Evolutionary conservation across 2,329 filamentous ascomycete genomes (phyloP).

Genomic region (Passalora sequoiae): DNA sequence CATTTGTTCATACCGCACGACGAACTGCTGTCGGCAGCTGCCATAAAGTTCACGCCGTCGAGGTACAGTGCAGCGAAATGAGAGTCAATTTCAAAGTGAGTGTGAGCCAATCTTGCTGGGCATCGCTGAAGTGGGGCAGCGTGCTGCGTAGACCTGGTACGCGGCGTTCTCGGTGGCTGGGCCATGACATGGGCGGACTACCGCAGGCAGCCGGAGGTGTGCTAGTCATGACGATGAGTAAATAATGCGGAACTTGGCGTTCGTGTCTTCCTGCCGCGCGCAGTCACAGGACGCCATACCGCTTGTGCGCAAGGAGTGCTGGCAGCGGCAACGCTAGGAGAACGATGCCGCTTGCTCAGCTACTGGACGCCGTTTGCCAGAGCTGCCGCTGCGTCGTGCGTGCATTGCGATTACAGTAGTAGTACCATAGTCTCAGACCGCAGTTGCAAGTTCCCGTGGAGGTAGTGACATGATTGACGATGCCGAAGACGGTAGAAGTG

Average conservation of each 20-base stretch:
- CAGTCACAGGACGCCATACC: constrained; percentile 6
- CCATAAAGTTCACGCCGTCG: constrained; percentile 20
- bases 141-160: constrained; percentile 12
- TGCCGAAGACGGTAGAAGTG: too few species aligned
- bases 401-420: too few species aligned
- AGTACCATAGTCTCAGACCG: too few species aligned
- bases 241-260: constrained; percentile 7
- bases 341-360: constrained; percentile 16
- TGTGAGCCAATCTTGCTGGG: constrained; percentile 23
- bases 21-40: constrained; percentile 21
- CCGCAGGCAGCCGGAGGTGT: not conserved
- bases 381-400: too few species aligned
- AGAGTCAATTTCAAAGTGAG: constrained; percentile 18
- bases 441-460: too few species aligned
- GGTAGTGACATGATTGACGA: too few species aligned
- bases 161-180: constrained; percentile 16
- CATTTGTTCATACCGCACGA: constrained; percentile 3
- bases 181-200: constrained; percentile 13
- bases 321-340: constrained; percentile 19
- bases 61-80: constrained; percentile 16
- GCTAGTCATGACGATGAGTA: not conserved
- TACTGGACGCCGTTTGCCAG: constrained; percentile 19
- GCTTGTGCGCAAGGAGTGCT: constrained; percentile 15
- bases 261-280: constrained; percentile 17
- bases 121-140: constrained; percentile 13